Evolutionary conservation across 2,329 filamentous ascomycete species (phyloP), one percentile per base, ranked within the genome.

Genomic region (Dothideomycetidae sp.): DNA sequence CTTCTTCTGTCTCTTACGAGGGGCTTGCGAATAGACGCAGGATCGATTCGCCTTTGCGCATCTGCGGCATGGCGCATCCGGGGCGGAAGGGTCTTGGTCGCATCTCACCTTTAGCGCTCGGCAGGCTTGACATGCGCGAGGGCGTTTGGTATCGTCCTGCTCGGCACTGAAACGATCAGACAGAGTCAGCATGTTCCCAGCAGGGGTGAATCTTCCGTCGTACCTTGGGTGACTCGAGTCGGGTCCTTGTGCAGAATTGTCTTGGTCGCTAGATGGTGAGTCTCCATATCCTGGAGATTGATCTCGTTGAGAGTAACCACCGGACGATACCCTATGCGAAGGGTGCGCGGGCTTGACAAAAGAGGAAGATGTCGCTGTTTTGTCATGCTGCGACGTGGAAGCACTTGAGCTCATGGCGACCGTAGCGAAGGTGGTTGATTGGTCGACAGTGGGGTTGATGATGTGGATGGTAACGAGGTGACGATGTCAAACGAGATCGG

Each of bases 1-100:
- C 66, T 93, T 93, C 66, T 88, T 93, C 63, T 88, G 82, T 31
- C 85, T 70, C 60, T 92, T 93, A 29, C 83, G 60, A 10, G 67
- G 74, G 1, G 73, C 82, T 44, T 75, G 73, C 1, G 83, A 92
- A 44, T 86, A 77, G 29, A 86, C 62, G 53, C 85, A 93, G 44
- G 67, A 67, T 26, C 84, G 67, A n/a, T 75, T 73, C 2, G 83
- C 81, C 60, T 92, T 93, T 35, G 72, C 71, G 55, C 85, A 93
- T 45, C 85, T 72, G 54, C 59, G 61, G 44, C 66, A 69, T 3
- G 63, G 58, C 3, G 74, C 74, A 15, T 78, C 71, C 3, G 66
- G 65, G 28, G 76, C 70, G 12, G 58, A 58, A 2, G 68, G 66
- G 46, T 85, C 78, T 15, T 80, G 78, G 52, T 93, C 84, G 60